Evolutionary conservation across 176 grass and related monocot species (phyloP).

Genomic region (Phyllostachys edulis): DNA sequence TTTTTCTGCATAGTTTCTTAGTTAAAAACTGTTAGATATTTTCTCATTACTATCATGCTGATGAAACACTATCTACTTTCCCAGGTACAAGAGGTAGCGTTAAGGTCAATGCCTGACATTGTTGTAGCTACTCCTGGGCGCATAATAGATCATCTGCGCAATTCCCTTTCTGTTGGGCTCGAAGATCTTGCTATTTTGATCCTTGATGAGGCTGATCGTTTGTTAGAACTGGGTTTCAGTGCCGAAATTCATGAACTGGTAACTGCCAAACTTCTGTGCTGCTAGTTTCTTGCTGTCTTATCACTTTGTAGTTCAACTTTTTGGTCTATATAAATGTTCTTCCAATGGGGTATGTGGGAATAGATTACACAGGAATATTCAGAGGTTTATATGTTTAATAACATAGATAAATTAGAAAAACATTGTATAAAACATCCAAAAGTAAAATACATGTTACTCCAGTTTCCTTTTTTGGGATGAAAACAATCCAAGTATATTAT

Average conservation of each 20-base stretch:
- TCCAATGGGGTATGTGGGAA: not conserved
- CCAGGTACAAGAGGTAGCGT: conserved; percentile 81
- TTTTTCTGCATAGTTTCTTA: conserved; percentile 2
- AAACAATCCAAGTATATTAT: not conserved
- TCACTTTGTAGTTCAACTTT: not conserved
- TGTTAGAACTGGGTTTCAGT: conserved; percentile 93
- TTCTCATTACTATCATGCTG: not conserved
- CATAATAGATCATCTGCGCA: conserved; percentile 93
- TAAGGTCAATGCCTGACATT: conserved; percentile 97
- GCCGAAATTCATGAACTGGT: conserved; percentile 94
- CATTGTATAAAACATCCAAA: not conserved
- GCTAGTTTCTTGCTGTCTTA: conserved; percentile 2
- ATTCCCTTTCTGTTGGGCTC: conserved; percentile 85
- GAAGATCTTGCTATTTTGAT: conserved; percentile 96
- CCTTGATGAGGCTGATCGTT: conserved; percentile 93
- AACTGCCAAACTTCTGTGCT: conserved; percentile 31
- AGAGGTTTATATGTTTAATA: not conserved
- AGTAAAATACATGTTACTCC: not conserved
- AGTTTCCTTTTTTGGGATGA: not conserved
- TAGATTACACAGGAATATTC: no score
- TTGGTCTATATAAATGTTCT: not conserved
- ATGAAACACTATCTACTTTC: conserved; percentile 32
- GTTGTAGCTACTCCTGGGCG: conserved; percentile 94
- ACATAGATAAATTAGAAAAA: not conserved
- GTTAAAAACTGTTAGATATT: not conserved